Evolutionary conservation across 2,329 filamentous ascomycete genomes (phyloP), one percentile per base, ranked within the genome.

Genomic region (Botrytis aclada): DNA sequence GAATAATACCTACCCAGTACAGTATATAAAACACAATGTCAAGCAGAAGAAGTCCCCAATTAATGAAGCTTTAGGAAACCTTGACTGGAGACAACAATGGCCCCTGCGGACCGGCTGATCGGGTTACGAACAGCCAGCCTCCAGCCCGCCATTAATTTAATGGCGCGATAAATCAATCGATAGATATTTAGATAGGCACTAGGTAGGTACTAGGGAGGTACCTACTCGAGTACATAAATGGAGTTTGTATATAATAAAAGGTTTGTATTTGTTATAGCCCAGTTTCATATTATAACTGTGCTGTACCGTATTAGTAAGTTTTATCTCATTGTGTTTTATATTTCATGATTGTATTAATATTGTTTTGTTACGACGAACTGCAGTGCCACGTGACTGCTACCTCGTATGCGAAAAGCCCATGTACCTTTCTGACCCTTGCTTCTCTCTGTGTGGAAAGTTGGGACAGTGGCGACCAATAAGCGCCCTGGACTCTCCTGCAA

Each of bases 371-470:
- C 22, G 25, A 62, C 34, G 12, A 58, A 34, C 34, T 41, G 22
- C 22, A 39, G 34, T 61, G 0, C 34, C 37, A 39, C 34, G 14
- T 62, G 58, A 56, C 6, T 16, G 2, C 7, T 2, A n/a, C 37
- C 9, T 12, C 6, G 22, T n/a, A 39, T 8, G n/a, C 34, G 25
- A 62, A 62, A 62, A 39, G 34, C 58, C 9, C 14, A 39, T 25
- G 58, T 61, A 61, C 32, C 58, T 61, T 25, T 61, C 34, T 37
- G 22, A 37, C 63, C 63, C 63, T 66, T 66, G 63, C 63, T 66
- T 66, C 61, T 22, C 43, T 62, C 60, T 37, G 34, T 62, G 39
- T n/a, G 14, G n/a, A 25, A 62, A 51, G 3, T 65, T 34, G 29
- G 32, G 62, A 32, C 22, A 6, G 43, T 37, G 43, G 64, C 22